phyloP scores from a whole-genome alignment of 2,329 filamentous ascomycete species.

The Pyrenochaeta sp. region DNA sequence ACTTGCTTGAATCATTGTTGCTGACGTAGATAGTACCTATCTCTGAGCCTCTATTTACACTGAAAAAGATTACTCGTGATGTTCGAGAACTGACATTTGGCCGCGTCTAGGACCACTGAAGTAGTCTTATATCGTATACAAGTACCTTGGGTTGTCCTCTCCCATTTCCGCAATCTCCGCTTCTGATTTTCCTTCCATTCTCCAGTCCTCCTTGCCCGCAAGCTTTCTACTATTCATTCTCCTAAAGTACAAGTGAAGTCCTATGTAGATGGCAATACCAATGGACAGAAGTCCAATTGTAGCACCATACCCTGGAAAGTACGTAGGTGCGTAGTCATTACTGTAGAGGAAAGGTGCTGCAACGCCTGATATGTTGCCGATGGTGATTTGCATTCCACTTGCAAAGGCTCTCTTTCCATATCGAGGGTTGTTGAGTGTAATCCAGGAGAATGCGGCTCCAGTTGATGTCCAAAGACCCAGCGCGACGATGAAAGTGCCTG shows the following conservation, averaged over 20 bases:
- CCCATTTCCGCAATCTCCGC: conserved; percentile 35
- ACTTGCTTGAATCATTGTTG: too few relatives aligned
- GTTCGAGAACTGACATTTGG: neutral
- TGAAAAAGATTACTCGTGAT: too few relatives aligned
- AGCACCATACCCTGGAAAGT: conserved; percentile 31
- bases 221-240: conserved; percentile 32
- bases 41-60: too few relatives aligned
- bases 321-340: conserved; percentile 18
- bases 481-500: conserved; percentile 40
- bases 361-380: conserved; percentile 46
- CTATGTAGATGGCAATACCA: conserved; percentile 25
- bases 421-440: conserved; percentile 39
- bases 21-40: too few relatives aligned
- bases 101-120: neutral
- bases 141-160: conserved; percentile 34
- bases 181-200: conserved; percentile 33
- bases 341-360: conserved; percentile 35
- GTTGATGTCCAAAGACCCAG: conserved; percentile 37
- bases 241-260: conserved; percentile 30
- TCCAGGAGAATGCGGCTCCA: conserved; percentile 37
- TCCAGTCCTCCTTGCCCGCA: conserved; percentile 31
- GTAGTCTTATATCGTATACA: conserved; percentile 29
- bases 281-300: conserved; percentile 30
- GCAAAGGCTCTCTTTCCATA: conserved; percentile 43
- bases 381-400: conserved; percentile 47